Percentiles rank a stretch among this genome's conserved stretches.
These are phyloP conservation scores for Rhypophila decipiens DNA, from an alignment of 495 filamentous ascomycete species.

Conservation along the genomic window DNA sequence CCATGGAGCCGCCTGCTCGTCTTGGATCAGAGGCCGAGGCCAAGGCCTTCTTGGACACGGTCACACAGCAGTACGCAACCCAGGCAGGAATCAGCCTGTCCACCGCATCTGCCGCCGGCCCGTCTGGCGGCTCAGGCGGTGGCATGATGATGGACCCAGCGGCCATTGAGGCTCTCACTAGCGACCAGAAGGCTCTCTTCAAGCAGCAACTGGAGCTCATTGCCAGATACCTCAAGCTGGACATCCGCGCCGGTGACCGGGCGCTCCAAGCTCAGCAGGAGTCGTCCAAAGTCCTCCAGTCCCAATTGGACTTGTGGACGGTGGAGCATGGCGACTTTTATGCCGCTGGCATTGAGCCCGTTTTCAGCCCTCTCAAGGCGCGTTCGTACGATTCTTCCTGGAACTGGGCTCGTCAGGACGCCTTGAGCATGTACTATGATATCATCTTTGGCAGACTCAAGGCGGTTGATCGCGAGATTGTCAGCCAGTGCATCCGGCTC, in stretches of 20 bases:
- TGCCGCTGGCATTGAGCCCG: conserved; percentile 85
- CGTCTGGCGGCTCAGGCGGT: conserved; percentile 62
- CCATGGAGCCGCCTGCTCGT: conserved; percentile 84
- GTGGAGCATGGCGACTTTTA: conserved; percentile 96
- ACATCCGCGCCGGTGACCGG: conserved; percentile 92
- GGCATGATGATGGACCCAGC: conserved; percentile 99
- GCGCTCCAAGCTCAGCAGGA: conserved; percentile 77
- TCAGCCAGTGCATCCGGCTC: conserved; percentile 95
- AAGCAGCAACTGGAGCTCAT: conserved; percentile 95
- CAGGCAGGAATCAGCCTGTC: conserved; percentile 81
- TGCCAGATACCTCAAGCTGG: conserved; percentile 93
- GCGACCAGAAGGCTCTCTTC: conserved; percentile 89
- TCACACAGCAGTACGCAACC: conserved; percentile 82
- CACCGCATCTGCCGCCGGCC: conserved; percentile 62
- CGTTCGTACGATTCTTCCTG: conserved; percentile 96
- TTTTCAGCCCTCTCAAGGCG: conserved; percentile 88
- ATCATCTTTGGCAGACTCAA: conserved; percentile 95
- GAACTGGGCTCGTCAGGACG: conserved; percentile 99
- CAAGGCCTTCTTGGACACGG: conserved; percentile 83
- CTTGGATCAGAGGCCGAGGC: conserved; percentile 84
- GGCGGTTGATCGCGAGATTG: conserved; percentile 93
- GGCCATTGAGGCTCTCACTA: conserved; percentile 92
- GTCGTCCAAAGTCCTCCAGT: conserved; percentile 76
- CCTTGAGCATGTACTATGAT: conserved; percentile 97
- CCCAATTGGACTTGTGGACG: conserved; percentile 91